Percentiles rank a stretch among this genome's conserved stretches.
Conservation (phyloP, 768 basidiomycete genomes). For the Amanita thiersii region DNA sequence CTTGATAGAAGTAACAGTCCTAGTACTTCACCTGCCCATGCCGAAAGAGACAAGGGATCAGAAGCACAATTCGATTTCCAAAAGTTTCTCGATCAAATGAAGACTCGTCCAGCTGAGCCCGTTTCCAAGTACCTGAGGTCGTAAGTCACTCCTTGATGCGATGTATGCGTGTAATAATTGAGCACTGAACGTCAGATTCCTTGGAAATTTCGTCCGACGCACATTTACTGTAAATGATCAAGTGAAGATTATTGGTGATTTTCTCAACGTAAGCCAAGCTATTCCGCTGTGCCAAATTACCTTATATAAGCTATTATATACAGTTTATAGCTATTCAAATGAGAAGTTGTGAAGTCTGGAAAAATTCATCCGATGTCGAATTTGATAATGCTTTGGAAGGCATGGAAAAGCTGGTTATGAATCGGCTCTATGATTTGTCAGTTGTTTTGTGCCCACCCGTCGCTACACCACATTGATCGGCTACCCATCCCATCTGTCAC, state of each 20-base stretch:
- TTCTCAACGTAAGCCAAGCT: constrained; percentile 77
- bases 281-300: constrained; percentile 6
- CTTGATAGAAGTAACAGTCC: background rate
- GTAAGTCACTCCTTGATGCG: constrained; percentile 38
- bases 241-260: constrained; percentile 92
- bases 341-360: constrained; percentile 80
- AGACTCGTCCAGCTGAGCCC: constrained; percentile 78
- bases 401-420: constrained; percentile 99
- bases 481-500: constrained; percentile 9
- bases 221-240: constrained; percentile 91
- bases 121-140: constrained; percentile 93
- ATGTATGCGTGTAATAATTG: constrained; percentile 3
- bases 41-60: constrained; percentile 15
- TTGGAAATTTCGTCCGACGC: constrained; percentile 89
- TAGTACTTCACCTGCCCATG: constrained; percentile 5
- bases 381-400: constrained; percentile 98
- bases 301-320: background rate
- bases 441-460: constrained; percentile 20
- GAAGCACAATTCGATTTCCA: constrained; percentile 84
- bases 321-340: constrained; percentile 90
- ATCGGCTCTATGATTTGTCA: constrained; percentile 90
- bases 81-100: constrained; percentile 92
- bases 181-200: constrained; percentile 50
- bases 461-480: background rate
- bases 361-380: constrained; percentile 65